Evolutionary conservation across 2,329 filamentous ascomycete species (phyloP).

Genomic region (Didymella arachidicola): DNA sequence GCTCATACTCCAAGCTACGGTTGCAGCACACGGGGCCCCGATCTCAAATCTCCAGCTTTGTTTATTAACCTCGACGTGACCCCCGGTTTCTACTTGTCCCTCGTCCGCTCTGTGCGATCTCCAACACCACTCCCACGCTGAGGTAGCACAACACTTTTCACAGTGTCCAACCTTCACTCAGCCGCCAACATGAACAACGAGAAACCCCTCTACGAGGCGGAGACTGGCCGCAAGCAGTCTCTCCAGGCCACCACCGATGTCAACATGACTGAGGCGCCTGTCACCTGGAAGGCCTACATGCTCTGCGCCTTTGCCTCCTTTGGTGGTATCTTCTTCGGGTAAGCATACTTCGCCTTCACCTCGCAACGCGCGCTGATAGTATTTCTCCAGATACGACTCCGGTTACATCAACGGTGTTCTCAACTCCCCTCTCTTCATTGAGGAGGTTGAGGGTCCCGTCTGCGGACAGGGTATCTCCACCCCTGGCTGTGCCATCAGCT

Average conservation of each 20-base stretch:
- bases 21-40: slow-evolving; percentile 5
- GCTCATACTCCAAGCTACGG: slow-evolving; percentile 1
- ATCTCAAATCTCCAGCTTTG: slow-evolving; percentile 16
- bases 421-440: slow-evolving; percentile 22
- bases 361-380: slow-evolving; percentile 46
- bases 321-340: slow-evolving; percentile 45
- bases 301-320: slow-evolving; percentile 51
- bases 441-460: slow-evolving; percentile 19
- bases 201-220: slow-evolving; percentile 6
- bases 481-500: slow-evolving; percentile 20
- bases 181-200: slow-evolving; percentile 16
- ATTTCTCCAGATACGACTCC: slow-evolving; percentile 19
- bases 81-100: neutral
- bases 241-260: slow-evolving; percentile 51
- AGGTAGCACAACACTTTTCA: slow-evolving; percentile 4
- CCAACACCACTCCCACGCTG: slow-evolving; percentile 1
- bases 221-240: neutral
- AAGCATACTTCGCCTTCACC: slow-evolving; percentile 49
- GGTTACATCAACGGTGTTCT: slow-evolving; percentile 32
- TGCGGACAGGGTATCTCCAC: slow-evolving; percentile 44
- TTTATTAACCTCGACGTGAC: slow-evolving; percentile 12
- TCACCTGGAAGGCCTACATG: slow-evolving; percentile 51
- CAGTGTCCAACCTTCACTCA: neutral
- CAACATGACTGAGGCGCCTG: slow-evolving; percentile 59
- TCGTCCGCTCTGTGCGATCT: slow-evolving; percentile 13